These are phyloP conservation scores for Talaromyces stipitatus DNA, from an alignment of 495 filamentous ascomycete species.

Conservation along the genomic window DNA sequence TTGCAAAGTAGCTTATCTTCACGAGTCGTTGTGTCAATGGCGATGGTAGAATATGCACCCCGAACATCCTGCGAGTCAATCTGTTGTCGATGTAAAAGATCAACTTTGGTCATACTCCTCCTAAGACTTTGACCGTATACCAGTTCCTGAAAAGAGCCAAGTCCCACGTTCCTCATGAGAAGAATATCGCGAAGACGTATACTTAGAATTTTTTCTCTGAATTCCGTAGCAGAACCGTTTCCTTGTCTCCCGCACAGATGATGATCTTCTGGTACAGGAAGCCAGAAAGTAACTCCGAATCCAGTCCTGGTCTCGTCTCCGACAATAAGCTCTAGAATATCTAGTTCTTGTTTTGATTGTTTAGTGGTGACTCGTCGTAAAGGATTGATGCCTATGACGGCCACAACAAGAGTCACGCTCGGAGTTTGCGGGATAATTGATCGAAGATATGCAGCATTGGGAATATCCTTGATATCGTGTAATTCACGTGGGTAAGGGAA, in stretches of 20 bases:
- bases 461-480: constrained; percentile 62
- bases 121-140: constrained; percentile 74
- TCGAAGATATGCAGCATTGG: constrained; percentile 56
- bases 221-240: constrained; percentile 20
- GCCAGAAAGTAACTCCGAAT: constrained; percentile 81
- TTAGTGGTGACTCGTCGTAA: constrained; percentile 52
- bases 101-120: constrained; percentile 60
- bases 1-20: constrained; percentile 52
- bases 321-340: constrained; percentile 70
- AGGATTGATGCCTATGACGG: constrained; percentile 62
- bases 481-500: constrained; percentile 26
- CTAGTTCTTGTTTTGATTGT: constrained; percentile 40
- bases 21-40: constrained; percentile 16
- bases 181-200: constrained; percentile 67
- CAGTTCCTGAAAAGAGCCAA: constrained; percentile 60
- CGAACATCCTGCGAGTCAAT: constrained; percentile 31
- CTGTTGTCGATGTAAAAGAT: constrained; percentile 52
- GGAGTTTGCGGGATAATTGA: constrained; percentile 73
- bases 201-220: constrained; percentile 34
- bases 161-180: constrained; percentile 66
- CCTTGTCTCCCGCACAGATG: no score
- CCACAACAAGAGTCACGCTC: constrained; percentile 68
- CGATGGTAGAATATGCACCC: constrained; percentile 24
- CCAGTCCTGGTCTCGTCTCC: constrained; percentile 80
- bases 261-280: constrained; percentile 26